These are phyloP conservation scores for Rhodosporidiobolus odoratus DNA, from an alignment of 768 basidiomycete species.

Conservation along the genomic window DNA sequence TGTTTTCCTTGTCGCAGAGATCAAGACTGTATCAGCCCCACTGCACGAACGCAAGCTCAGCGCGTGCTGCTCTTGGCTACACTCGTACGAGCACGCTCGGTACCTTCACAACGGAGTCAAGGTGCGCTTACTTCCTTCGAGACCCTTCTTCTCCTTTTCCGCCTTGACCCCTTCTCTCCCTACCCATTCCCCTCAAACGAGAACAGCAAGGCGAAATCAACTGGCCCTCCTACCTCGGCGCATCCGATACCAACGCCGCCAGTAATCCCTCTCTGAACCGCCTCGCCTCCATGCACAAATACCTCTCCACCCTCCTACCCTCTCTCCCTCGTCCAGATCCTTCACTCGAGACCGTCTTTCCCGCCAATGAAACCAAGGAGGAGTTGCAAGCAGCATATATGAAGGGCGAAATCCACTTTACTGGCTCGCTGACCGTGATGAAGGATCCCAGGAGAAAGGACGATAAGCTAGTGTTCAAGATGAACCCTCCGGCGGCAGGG, in stretches of 20 bases:
- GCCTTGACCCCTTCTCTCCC: background rate
- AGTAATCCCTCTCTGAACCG: background rate
- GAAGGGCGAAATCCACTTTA: conserved; percentile 15
- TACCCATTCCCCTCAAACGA: background rate
- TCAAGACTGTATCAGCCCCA: background rate
- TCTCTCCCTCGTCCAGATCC: background rate
- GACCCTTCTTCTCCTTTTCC: background rate
- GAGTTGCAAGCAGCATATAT: conserved; percentile 22
- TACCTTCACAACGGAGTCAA: conserved; percentile 22
- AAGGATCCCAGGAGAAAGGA: background rate
- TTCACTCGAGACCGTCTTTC: conserved; percentile 17
- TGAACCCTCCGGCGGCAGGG: conserved; percentile 8
- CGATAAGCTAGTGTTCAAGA: conserved; percentile 1
- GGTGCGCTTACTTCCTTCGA: background rate
- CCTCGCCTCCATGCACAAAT: conserved; percentile 2
- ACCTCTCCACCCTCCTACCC: background rate
- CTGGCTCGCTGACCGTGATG: background rate
- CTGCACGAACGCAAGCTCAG: background rate
- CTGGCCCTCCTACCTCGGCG: conserved; percentile 9
- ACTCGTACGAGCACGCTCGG: conserved; percentile 21
- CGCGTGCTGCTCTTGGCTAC: conserved; percentile 12
- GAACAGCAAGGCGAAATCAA: conserved; percentile 4
- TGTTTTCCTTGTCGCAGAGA: background rate
- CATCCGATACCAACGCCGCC: background rate
- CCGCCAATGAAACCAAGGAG: conserved; percentile 11